phyloP scores from a whole-genome alignment of 768 basidiomycete species.

The Boletus pseudopeckii region DNA sequence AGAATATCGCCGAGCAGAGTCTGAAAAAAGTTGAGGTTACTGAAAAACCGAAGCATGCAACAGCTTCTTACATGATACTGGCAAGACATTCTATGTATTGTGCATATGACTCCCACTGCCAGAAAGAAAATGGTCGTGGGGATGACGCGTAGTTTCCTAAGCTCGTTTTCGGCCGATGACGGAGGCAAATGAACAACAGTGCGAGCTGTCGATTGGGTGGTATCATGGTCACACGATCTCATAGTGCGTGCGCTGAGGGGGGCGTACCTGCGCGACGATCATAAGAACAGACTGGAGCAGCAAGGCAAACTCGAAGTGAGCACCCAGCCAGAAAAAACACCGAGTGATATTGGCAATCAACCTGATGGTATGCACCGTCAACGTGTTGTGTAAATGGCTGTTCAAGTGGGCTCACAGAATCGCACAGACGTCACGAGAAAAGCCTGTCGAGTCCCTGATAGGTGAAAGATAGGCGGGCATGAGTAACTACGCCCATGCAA shows the following conservation, averaged over 20 bases:
- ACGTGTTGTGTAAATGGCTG: not conserved
- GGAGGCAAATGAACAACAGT: conserved; percentile 77
- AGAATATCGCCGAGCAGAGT: conserved; percentile 67
- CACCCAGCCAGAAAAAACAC: conserved; percentile 89
- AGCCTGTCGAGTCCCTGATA: conserved; percentile 75
- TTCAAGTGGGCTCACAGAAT: conserved; percentile 53
- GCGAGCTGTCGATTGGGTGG: conserved; percentile 51
- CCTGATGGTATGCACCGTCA: conserved; percentile 35
- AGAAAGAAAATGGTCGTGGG: conserved; percentile 68
- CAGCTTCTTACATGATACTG: conserved; percentile 56
- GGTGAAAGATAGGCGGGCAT: conserved; percentile 2
- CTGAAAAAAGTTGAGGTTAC: conserved; percentile 25
- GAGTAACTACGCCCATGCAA: conserved; percentile 2
- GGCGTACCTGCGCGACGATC: conserved; percentile 75
- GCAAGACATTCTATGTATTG: conserved; percentile 84
- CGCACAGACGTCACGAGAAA: conserved; percentile 83
- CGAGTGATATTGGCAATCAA: conserved; percentile 81
- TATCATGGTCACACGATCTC: conserved; percentile 20
- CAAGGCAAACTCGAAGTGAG: conserved; percentile 71
- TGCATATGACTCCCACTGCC: conserved; percentile 79
- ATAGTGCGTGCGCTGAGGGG: not conserved
- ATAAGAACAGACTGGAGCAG: conserved; percentile 81
- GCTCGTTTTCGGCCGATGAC: conserved; percentile 58
- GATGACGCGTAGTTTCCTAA: conserved; percentile 60
- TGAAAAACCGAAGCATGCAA: conserved; percentile 4